Evolutionary conservation across 305 asterid species (phyloP).

Genomic region (Fraxinus paxiana): DNA sequence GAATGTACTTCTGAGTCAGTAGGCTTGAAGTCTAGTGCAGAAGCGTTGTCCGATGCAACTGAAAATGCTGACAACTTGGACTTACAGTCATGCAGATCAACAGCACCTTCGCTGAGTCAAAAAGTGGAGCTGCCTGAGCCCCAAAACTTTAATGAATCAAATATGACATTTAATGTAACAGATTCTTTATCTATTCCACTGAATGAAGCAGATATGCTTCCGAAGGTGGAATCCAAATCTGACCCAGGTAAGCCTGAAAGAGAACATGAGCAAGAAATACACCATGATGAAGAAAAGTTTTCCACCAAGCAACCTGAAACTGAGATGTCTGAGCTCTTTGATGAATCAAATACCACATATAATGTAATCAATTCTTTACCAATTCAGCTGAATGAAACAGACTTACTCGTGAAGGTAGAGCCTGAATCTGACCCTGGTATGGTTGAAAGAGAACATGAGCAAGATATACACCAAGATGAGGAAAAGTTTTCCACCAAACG

Average conservation of each 20-base stretch:
- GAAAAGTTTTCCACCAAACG: slow-evolving; percentile 28
- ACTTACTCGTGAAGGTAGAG: slow-evolving; percentile 30
- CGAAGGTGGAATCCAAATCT: slow-evolving; percentile 33
- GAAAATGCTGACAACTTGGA: slow-evolving; percentile 35
- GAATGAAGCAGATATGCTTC: slow-evolving; percentile 27
- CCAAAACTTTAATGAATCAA: slow-evolving; percentile 25
- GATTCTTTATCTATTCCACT: slow-evolving; percentile 37
- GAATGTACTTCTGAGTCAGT: slow-evolving; percentile 34
- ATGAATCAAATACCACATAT: slow-evolving; percentile 25
- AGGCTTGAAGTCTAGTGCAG: slow-evolving; percentile 25
- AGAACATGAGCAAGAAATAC: slow-evolving; percentile 5
- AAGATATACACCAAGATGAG: not conserved
- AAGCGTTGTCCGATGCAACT: slow-evolving; percentile 34
- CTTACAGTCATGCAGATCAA: slow-evolving; percentile 30
- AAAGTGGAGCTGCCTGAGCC: slow-evolving; percentile 25
- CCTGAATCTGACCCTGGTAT: slow-evolving; percentile 26
- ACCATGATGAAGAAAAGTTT: slow-evolving; percentile 14
- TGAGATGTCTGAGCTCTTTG: slow-evolving; percentile 36
- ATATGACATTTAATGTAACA: slow-evolving; percentile 18
- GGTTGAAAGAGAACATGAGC: slow-evolving; percentile 27
- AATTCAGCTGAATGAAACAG: slow-evolving; percentile 30
- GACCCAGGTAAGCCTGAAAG: slow-evolving; percentile 32
- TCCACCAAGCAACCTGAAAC: slow-evolving; percentile 41
- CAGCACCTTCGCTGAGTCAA: slow-evolving; percentile 27
- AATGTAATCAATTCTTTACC: slow-evolving; percentile 33